These are phyloP conservation scores for Teratosphaeria zuluensis DNA, from an alignment of 2,329 filamentous ascomycete genomes.

Conservation along the genomic window DNA sequence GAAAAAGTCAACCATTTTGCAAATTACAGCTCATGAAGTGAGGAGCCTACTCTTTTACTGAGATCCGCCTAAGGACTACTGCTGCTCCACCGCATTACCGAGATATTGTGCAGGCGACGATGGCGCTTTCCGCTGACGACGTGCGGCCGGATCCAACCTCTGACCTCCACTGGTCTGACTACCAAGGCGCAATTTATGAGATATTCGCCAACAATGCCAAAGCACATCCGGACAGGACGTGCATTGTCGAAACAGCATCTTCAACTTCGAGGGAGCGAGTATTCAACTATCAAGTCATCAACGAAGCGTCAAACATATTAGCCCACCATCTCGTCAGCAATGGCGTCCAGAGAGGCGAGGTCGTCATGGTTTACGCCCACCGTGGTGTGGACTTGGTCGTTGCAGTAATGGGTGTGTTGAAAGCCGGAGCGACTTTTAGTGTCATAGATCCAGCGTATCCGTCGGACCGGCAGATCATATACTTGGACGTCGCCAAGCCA, in stretches of 20 bases:
- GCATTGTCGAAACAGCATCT: conserved; percentile 57
- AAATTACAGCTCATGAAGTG: too few relatives aligned
- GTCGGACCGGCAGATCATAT: conserved; percentile 69
- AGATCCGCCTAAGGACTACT: not conserved
- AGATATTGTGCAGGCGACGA: not conserved
- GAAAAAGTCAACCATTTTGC: too few relatives aligned
- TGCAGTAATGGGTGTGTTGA: conserved; percentile 65
- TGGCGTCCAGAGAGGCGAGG: conserved; percentile 69
- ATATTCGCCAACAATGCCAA: conserved; percentile 59
- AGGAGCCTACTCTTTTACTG: too few relatives aligned
- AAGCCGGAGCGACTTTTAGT: conserved; percentile 50
- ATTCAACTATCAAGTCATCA: conserved; percentile 81
- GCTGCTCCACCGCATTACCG: not conserved
- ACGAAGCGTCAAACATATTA: conserved; percentile 71
- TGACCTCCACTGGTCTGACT: conserved; percentile 59
- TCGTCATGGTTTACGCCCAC: conserved; percentile 87
- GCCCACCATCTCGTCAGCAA: conserved; percentile 68
- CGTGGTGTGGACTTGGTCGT: conserved; percentile 69
- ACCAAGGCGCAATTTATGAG: conserved; percentile 58
- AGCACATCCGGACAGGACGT: conserved; percentile 57
- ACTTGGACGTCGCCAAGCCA: conserved; percentile 70
- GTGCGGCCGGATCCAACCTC: conserved; percentile 53
- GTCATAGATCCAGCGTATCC: conserved; percentile 76
- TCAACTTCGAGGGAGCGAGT: conserved; percentile 29
- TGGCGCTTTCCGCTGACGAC: conserved; percentile 8